These are phyloP conservation scores for Zoysia matrella DNA, from an alignment of 202 grass and related monocot genomes.

Conservation along the genomic window DNA sequence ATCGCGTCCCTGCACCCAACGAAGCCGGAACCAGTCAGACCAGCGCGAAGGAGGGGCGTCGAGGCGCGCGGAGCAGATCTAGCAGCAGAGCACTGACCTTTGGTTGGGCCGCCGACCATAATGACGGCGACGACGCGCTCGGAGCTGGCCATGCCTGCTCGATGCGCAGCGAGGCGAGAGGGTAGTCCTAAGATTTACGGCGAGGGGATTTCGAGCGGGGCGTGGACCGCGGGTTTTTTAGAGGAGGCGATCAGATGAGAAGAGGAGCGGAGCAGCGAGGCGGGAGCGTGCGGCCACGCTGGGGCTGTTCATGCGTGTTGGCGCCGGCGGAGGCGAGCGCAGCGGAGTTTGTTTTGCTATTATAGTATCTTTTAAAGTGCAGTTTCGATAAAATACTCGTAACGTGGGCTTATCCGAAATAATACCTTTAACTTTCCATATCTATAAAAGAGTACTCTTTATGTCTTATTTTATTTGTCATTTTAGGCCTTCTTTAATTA, in stretches of 20 bases:
- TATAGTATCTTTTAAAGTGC: too few species aligned
- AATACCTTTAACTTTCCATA: too few species aligned
- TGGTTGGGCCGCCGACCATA: constrained; percentile 97
- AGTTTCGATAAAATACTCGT: too few species aligned
- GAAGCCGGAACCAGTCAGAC: constrained; percentile 20
- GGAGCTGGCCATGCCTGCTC: constrained; percentile 62
- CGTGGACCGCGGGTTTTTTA: constrained; percentile 34
- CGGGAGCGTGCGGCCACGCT: too few species aligned
- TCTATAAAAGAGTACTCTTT: too few species aligned
- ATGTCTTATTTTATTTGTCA: too few species aligned
- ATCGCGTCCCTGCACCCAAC: constrained; percentile 78
- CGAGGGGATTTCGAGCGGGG: constrained; percentile 22
- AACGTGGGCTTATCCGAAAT: too few species aligned
- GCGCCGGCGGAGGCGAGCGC: not conserved
- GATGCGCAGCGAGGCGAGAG: not conserved
- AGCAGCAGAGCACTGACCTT: constrained; percentile 50
- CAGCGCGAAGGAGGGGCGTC: not conserved
- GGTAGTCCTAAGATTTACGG: constrained; percentile 43
- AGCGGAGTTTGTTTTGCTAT: too few species aligned
- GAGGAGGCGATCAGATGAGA: constrained; percentile 7
- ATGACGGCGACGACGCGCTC: constrained; percentile 94
- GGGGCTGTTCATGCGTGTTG: too few species aligned
- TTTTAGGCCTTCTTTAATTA: too few species aligned
- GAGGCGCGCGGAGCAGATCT: constrained; percentile 38
- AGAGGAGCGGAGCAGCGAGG: not conserved